These are phyloP conservation scores for Lecanicillium sp. DNA, from an alignment of 2,329 filamentous ascomycete species.

Conservation along the genomic window DNA sequence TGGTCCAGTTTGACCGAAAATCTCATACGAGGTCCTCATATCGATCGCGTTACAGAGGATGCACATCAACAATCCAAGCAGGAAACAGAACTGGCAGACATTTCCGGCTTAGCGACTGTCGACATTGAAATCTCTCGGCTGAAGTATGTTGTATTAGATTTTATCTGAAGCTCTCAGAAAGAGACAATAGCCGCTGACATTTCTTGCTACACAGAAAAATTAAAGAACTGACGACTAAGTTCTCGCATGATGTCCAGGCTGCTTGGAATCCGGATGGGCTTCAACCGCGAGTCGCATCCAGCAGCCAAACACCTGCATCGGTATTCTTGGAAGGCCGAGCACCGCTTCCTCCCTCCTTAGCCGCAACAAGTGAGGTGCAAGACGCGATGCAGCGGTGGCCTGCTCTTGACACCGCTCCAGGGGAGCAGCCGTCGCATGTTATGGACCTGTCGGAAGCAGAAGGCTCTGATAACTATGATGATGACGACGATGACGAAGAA, in stretches of 20 bases:
- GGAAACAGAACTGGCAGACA: constrained; percentile 19
- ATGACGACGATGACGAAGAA: constrained; percentile 25
- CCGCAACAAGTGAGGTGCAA: too few species aligned
- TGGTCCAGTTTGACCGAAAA: constrained; percentile 25
- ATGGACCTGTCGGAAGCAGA: not conserved
- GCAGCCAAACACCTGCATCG: too few species aligned
- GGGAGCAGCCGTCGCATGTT: too few species aligned
- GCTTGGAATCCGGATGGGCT: constrained; percentile 18
- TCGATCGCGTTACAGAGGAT: constrained; percentile 18
- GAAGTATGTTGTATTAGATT: constrained; percentile 22
- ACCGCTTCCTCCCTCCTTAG: too few species aligned
- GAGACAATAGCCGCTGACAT: constrained; percentile 5
- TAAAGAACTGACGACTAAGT: constrained; percentile 23
- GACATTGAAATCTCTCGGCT: constrained; percentile 25
- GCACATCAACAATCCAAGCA: constrained; percentile 19
- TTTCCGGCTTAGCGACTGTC: constrained; percentile 19
- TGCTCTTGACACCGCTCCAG: too few species aligned
- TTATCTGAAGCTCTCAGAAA: not conserved
- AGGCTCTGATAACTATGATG: constrained; percentile 6
- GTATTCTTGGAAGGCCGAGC: too few species aligned
- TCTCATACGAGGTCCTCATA: constrained; percentile 24
- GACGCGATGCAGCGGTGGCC: too few species aligned
- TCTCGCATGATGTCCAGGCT: constrained; percentile 25
- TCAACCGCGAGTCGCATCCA: not conserved
- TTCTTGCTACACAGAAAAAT: constrained; percentile 21